These are phyloP conservation scores for Fusarium duplospermum DNA, from an alignment of 2,329 filamentous ascomycete species.

Conservation along the genomic window DNA sequence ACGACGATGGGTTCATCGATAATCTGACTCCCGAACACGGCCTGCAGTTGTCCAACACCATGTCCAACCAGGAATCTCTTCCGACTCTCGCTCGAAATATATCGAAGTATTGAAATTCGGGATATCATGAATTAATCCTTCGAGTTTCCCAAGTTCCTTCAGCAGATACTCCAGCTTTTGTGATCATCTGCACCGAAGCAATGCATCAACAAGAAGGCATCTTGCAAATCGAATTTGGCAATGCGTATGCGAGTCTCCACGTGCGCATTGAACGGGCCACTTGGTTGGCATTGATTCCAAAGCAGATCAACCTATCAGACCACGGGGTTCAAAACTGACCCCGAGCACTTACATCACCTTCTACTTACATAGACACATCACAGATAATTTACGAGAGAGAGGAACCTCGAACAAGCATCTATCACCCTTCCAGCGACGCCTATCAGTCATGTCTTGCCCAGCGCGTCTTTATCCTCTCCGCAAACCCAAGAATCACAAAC, in stretches of 20 bases:
- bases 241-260: not conserved
- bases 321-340: not conserved
- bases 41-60: not conserved
- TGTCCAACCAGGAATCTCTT: not conserved
- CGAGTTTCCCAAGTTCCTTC: not conserved
- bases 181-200: too few relatives aligned
- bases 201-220: not conserved
- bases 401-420: not conserved
- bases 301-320: not conserved
- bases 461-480: constrained; percentile 44
- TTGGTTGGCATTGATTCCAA: constrained; percentile 2
- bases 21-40: not conserved
- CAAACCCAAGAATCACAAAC: constrained; percentile 44
- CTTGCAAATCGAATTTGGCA: not conserved
- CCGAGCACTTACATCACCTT: not conserved
- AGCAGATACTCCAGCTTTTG: not conserved
- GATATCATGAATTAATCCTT: not conserved
- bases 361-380: not conserved
- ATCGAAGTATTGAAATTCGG: not conserved
- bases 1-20: not conserved
- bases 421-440: not conserved
- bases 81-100: not conserved
- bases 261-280: not conserved
- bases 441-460: constrained; percentile 22
- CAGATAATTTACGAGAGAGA: not conserved